phyloP scores from a whole-genome alignment of 2,329 filamentous ascomycete species.

The Pseudogymnoascus sp. region DNA sequence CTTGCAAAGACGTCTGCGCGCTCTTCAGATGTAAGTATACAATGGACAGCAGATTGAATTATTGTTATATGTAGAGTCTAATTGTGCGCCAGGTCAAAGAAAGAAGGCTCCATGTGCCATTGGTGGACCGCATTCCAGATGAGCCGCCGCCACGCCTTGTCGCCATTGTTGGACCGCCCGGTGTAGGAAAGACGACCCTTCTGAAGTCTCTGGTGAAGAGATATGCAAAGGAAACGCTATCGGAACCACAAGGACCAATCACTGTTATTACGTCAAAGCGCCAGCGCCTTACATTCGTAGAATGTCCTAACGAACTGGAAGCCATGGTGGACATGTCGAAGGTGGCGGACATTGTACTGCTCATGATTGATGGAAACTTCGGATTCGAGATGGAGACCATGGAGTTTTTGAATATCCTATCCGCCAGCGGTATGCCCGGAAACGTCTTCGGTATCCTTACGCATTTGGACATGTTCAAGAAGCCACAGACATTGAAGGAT shows the following conservation, averaged over 20 bases:
- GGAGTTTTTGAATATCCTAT: constrained; percentile 93
- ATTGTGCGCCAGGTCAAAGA: constrained; percentile 65
- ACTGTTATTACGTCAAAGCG: constrained; percentile 96
- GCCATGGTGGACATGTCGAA: constrained; percentile 97
- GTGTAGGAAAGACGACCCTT: constrained; percentile 90
- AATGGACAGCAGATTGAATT: constrained; percentile 10
- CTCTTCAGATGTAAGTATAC: constrained; percentile 43
- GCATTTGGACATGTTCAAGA: constrained; percentile 90
- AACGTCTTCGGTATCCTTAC: constrained; percentile 97
- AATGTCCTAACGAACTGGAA: constrained; percentile 94
- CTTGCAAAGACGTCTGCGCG: constrained; percentile 37
- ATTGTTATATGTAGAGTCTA: constrained; percentile 13
- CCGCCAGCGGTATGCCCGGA: constrained; percentile 94
- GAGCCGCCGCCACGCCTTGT: constrained; percentile 91
- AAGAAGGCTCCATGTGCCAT: constrained; percentile 90
- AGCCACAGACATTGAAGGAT: constrained; percentile 82
- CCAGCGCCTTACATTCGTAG: constrained; percentile 87
- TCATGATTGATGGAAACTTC: constrained; percentile 98
- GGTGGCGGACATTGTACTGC: constrained; percentile 89
- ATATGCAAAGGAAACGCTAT: constrained; percentile 92
- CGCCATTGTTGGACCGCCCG: constrained; percentile 87
- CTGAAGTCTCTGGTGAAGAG: constrained; percentile 89
- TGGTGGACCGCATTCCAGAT: constrained; percentile 91
- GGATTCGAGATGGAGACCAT: constrained; percentile 99
- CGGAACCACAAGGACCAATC: constrained; percentile 82